These are phyloP conservation scores for Alisma plantagoaquatica DNA, from an alignment of 106 monocot genomes.

Conservation along the genomic window DNA sequence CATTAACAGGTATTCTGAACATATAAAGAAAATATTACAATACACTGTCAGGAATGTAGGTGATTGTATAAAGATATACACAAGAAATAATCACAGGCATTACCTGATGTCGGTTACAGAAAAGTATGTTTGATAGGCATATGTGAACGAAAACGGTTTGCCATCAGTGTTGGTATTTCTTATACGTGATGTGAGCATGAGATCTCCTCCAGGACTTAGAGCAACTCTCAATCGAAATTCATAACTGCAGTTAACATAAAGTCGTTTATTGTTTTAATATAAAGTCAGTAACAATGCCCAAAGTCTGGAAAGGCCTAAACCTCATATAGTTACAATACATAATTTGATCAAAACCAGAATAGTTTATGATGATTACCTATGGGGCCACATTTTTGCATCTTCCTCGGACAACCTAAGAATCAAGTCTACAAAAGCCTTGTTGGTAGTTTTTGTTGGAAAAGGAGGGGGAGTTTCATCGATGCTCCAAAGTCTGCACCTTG, in stretches of 20 bases:
- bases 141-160: conserved; percentile 77
- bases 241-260: conserved; percentile 32
- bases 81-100: no score
- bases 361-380: no score
- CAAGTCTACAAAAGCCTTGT: conserved; percentile 63
- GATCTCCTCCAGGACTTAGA: conserved; percentile 60
- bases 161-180: conserved; percentile 64
- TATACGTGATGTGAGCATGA: conserved; percentile 69
- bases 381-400: conserved; percentile 62
- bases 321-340: no score
- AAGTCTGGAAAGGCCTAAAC: no score
- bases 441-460: conserved; percentile 35
- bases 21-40: no score
- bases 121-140: conserved; percentile 75
- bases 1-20: no score
- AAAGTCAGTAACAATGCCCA: no score
- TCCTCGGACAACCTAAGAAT: conserved; percentile 68
- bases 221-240: conserved; percentile 69
- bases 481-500: conserved; percentile 60
- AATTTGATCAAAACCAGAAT: no score
- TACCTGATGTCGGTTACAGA: conserved; percentile 87
- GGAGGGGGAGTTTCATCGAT: conserved; percentile 58
- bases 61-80: no score
- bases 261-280: no score
- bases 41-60: no score